phyloP scores from a whole-genome alignment of 1,284 basidiomycete species.

The Trichosporon sp. region DNA sequence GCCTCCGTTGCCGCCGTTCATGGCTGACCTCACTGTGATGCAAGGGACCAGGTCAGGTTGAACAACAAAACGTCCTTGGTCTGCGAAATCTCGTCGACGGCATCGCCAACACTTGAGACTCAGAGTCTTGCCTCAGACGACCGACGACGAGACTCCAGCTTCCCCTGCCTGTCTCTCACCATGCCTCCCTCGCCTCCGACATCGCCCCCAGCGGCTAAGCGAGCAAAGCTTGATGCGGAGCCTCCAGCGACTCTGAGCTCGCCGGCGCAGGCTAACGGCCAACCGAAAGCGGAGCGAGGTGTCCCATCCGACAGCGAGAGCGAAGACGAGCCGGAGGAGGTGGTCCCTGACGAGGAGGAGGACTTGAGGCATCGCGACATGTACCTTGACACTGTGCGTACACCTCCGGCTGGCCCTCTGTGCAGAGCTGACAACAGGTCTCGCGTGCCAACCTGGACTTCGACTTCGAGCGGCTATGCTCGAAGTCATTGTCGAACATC shows the following conservation, averaged over 20 bases:
- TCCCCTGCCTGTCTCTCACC: not conserved
- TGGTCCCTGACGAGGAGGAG: conserved; percentile 55
- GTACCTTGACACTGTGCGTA: conserved; percentile 88
- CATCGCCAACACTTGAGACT: not conserved
- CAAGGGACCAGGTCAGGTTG: not conserved
- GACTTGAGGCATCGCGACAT: conserved; percentile 73
- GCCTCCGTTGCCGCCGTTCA: conserved; percentile 18
- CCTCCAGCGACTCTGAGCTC: conserved; percentile 21
- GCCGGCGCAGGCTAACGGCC: conserved; percentile 17
- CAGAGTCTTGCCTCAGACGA: not conserved
- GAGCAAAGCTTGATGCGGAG: conserved; percentile 39
- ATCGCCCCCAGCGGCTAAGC: conserved; percentile 51
- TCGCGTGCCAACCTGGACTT: conserved; percentile 90
- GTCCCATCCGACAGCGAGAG: conserved; percentile 47
- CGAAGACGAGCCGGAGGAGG: conserved; percentile 60
- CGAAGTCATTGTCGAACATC: conserved; percentile 92
- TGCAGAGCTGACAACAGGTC: conserved; percentile 62
- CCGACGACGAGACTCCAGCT: not conserved
- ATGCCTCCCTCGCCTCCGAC: conserved; percentile 36
- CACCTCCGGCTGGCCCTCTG: too few species aligned
- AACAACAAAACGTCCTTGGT: conserved; percentile 1
- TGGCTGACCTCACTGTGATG: conserved; percentile 14
- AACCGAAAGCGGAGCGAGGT: not conserved
- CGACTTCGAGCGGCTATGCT: conserved; percentile 99
- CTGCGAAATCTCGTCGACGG: not conserved